Conservation (phyloP, 2,329 filamentous ascomycete species). For the Aspergillus melleus region DNA sequence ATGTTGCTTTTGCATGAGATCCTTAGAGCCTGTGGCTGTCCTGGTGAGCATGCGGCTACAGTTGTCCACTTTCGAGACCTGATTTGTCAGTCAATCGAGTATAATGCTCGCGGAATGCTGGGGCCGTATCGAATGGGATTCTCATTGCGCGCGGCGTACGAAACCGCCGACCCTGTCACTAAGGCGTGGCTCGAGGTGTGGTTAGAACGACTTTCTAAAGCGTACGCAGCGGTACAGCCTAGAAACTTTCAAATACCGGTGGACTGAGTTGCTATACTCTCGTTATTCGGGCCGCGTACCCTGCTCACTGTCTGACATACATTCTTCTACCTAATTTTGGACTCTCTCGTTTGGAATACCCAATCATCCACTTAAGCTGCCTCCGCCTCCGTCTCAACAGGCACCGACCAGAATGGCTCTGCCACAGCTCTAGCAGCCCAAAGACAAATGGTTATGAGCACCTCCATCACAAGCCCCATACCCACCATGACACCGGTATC, state of each 20-base stretch:
- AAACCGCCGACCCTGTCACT: constrained; percentile 25
- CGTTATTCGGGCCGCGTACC: too few species aligned
- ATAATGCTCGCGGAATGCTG: constrained; percentile 22
- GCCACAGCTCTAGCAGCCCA: constrained; percentile 21
- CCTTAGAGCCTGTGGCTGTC: constrained; percentile 7
- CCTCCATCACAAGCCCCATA: constrained; percentile 29
- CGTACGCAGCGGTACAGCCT: constrained; percentile 25
- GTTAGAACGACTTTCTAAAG: constrained; percentile 23
- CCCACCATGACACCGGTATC: constrained; percentile 18
- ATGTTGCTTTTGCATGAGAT: constrained; percentile 29
- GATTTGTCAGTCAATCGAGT: constrained; percentile 34
- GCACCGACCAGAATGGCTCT: constrained; percentile 19
- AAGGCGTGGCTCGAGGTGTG: constrained; percentile 26
- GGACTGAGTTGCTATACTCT: not conserved
- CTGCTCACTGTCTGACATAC: not conserved
- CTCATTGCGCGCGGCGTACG: constrained; percentile 25
- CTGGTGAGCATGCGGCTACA: constrained; percentile 20
- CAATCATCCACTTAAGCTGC: not conserved
- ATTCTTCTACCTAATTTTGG: not conserved
- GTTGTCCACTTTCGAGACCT: constrained; percentile 27
- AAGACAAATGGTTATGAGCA: constrained; percentile 20
- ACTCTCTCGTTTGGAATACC: not conserved
- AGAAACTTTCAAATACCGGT: constrained; percentile 14
- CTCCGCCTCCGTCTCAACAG: not conserved
- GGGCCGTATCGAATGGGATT: constrained; percentile 31